Evolutionary conservation across 345 rosid species (phyloP), one percentile per base, ranked within the genome.

Genomic region (Pugionium dolabratum): DNA sequence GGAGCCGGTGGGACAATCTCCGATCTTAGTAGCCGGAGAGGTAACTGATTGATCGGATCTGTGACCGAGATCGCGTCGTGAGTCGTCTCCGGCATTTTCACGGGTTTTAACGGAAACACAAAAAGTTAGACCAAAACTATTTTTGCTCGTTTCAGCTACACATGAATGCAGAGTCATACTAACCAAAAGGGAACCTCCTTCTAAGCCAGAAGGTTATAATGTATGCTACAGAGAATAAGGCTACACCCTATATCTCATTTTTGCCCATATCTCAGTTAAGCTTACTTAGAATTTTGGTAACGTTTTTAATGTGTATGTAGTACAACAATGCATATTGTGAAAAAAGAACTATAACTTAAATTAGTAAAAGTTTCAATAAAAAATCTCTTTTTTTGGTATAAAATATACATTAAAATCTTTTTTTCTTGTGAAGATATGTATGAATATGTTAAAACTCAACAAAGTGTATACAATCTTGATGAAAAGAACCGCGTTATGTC

Each of bases 1-100:
- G 96, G 93, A 39, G 93, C 87, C 3, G 93, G 80, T 1, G 96
- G 91, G 33, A 89, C 70, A 66, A 44, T 62, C 44, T 92, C 95
- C 67, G 89, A 82, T 82, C 84, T 59, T 34, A 82, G 57, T 36
- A 84, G 79, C 28, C 82, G 77, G 40, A 88, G 85, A 4, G 90
- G 92, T 56, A 86, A 81, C 57, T 81, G 79, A 52, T 81, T 66
- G 67, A 65, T 67, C 69, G 81, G 91, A 80, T 86, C 84, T 49
- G 73, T 39, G 66, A 71, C 4, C 35, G 75, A 59, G 54, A 62
- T 61, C 36, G 69, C 63, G 54, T 69, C 70, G 62, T 43, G 76
- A 45, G 74, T 64, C 59, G 79, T 59, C 74, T 73, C 83, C 47
- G 79, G 67, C 91, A 83, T 85, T 48, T 64, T 75, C 41, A 66